Conservation (phyloP, 345 rosid genomes). For the Citropsis articulata region DNA sequence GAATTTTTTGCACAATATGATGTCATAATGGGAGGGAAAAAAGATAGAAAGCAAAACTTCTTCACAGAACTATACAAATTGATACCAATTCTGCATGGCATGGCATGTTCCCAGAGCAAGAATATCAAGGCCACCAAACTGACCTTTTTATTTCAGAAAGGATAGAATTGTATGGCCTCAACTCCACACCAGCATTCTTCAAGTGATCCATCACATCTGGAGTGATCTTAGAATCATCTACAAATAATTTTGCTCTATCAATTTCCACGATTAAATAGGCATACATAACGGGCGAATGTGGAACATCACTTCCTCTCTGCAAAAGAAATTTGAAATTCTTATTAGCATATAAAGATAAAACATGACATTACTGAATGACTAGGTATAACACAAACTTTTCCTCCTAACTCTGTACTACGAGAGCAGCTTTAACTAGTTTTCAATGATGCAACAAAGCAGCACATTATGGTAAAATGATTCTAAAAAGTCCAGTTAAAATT, state of each 20-base stretch:
- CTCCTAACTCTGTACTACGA: background rate
- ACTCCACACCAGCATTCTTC: conserved; percentile 60
- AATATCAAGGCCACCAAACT: conserved; percentile 2
- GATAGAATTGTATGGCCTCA: conserved; percentile 70
- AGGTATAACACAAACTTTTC: background rate
- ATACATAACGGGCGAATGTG: conserved; percentile 95
- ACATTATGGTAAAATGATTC: background rate
- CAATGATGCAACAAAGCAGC: background rate
- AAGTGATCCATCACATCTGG: conserved; percentile 71
- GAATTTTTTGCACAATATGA: background rate
- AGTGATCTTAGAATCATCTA: conserved; percentile 68
- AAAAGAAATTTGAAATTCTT: conserved; percentile 19
- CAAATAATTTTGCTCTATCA: conserved; percentile 62
- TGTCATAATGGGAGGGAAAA: background rate
- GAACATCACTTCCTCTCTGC: conserved; percentile 96
- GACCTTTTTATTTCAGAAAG: conserved; percentile 80
- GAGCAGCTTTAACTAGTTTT: background rate
- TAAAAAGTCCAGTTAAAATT: background rate
- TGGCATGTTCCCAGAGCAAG: background rate
- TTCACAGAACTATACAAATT: background rate
- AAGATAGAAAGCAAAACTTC: background rate
- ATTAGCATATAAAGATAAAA: conserved; percentile 1
- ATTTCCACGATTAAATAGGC: conserved; percentile 78
- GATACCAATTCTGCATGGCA: background rate
- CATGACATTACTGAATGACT: conserved; percentile 1